Evolutionary conservation across 116 monocot species (phyloP).

Genomic region (Phalaenopsis hybrid): DNA sequence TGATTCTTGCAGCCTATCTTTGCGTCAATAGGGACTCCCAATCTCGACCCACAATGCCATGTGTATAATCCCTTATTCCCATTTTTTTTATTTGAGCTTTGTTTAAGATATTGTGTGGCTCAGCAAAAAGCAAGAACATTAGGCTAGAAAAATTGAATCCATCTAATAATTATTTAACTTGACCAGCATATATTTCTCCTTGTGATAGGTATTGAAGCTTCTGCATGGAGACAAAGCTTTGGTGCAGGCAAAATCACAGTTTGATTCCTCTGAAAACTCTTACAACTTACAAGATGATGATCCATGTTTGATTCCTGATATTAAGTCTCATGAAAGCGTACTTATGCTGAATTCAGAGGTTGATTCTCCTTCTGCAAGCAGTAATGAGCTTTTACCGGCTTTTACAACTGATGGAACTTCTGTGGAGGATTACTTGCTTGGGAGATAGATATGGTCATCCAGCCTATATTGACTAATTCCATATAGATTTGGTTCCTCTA

Average conservation of each 20-base stretch:
- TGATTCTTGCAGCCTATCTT: constrained; percentile 66
- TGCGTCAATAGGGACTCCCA: constrained; percentile 55
- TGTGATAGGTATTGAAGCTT: constrained; percentile 60
- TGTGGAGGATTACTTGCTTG: constrained; percentile 19
- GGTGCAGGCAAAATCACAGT: constrained; percentile 46
- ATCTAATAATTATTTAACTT: neutral
- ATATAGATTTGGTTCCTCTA: neutral
- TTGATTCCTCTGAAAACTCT: constrained; percentile 20
- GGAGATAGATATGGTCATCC: constrained; percentile 18
- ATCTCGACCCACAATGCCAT: constrained; percentile 48
- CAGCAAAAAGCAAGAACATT: neutral
- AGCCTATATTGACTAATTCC: constrained; percentile 16
- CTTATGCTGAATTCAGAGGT: constrained; percentile 9
- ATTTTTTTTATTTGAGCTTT: neutral
- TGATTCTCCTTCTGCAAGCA: constrained; percentile 19
- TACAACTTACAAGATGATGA: constrained; percentile 9
- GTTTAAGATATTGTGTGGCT: neutral
- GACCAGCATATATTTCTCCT: neutral
- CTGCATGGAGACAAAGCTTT: constrained; percentile 55
- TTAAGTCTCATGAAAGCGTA: constrained; percentile 14
- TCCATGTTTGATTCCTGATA: neutral
- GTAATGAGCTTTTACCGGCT: constrained; percentile 12
- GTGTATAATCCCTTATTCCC: constrained; percentile 28
- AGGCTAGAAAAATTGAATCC: no score
- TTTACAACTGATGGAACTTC: constrained; percentile 15